These are phyloP conservation scores for Aspergillus sp. DNA, from an alignment of 2,329 filamentous ascomycete species.

Conservation along the genomic window DNA sequence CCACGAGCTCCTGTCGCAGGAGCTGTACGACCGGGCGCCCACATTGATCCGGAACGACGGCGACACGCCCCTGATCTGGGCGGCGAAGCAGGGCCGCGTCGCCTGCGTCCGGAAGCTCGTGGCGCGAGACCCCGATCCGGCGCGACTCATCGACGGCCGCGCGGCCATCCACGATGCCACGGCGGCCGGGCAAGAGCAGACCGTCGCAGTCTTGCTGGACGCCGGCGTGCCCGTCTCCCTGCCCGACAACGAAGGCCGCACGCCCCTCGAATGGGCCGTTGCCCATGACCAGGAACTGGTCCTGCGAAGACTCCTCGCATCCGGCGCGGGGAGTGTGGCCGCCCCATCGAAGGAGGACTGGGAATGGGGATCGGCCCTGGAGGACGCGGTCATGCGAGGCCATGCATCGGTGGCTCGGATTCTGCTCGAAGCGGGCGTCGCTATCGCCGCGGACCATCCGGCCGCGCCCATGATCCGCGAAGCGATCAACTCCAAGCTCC, in stretches of 20 bases:
- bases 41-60: neutral
- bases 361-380: neutral
- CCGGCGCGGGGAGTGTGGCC: neutral
- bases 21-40: neutral
- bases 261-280: neutral
- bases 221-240: neutral
- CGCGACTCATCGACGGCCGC: neutral
- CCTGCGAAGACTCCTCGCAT: neutral
- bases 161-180: neutral
- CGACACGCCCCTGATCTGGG: slow-evolving; percentile 1
- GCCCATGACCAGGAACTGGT: neutral
- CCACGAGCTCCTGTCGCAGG: neutral
- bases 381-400: neutral
- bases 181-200: neutral
- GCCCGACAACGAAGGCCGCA: neutral
- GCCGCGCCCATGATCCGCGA: neutral
- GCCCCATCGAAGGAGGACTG: neutral
- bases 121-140: neutral
- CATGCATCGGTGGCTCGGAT: neutral
- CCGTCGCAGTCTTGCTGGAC: neutral
- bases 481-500: neutral
- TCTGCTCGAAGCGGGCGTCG: neutral
- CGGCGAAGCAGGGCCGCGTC: neutral
- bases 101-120: neutral
- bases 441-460: neutral